Evolutionary conservation across 1,284 basidiomycete species (phyloP).

Genomic region (Peniophora sp.): DNA sequence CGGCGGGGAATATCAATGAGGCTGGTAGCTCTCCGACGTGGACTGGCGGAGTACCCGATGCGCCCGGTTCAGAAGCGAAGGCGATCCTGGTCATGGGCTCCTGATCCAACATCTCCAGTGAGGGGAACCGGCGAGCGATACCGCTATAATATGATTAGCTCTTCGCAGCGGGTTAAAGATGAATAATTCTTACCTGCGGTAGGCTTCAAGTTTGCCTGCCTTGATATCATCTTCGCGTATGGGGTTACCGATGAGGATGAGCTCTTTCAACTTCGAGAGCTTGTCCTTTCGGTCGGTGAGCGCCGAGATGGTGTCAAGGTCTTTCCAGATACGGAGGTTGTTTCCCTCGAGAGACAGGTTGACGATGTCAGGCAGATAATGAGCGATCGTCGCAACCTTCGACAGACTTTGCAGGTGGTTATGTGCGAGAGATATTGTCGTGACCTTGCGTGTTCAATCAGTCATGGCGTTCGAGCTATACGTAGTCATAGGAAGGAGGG

Average conservation of each 20-base stretch:
- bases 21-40: constrained; percentile 30
- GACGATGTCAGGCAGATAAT: constrained; percentile 64
- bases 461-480: not conserved
- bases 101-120: constrained; percentile 67
- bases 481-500: not conserved
- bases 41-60: constrained; percentile 30
- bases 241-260: constrained; percentile 78
- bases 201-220: constrained; percentile 45
- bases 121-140: constrained; percentile 61
- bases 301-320: constrained; percentile 50
- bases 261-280: constrained; percentile 59
- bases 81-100: constrained; percentile 67
- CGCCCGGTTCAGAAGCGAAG: constrained; percentile 56
- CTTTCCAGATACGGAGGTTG: constrained; percentile 54
- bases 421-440: constrained; percentile 69
- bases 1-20: constrained; percentile 62
- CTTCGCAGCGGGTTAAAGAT: constrained; percentile 14
- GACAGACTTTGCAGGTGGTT: constrained; percentile 42
- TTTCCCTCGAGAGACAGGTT: constrained; percentile 82
- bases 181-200: constrained; percentile 49
- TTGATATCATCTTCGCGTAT: constrained; percentile 58
- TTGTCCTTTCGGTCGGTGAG: constrained; percentile 47
- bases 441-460: constrained; percentile 37
- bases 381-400: constrained; percentile 47
- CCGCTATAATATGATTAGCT: constrained; percentile 38